Evolutionary conservation across 345 rosid genomes (phyloP), one percentile per base, ranked within the genome.

Genomic region (Linum usitatissimum): DNA sequence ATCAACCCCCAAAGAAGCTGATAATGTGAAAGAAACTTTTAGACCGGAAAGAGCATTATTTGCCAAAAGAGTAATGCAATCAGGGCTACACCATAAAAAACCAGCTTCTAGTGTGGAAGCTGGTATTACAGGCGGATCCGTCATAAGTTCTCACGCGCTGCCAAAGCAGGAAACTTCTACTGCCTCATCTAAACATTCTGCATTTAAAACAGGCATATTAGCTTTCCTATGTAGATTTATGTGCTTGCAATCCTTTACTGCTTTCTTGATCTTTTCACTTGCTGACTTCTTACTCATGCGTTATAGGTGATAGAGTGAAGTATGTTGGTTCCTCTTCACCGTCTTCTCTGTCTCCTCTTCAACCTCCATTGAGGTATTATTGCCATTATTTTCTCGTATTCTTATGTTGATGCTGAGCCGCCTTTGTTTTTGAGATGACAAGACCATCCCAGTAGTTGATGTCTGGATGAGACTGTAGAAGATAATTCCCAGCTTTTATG

Each of bases 71-170:
- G 78, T 77, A 45, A 74, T 86, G 62, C 87, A 85, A 55, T 73
- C 86, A 60, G 73, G 79, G 54, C 67, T 79, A 71, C 95, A 82
- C 39, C 86, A 82, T 57, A 90, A 80, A 80, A 86, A 81, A 71
- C 92, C 96, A 67, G 80, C 91, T 70, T 94, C 97, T 53, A 94
- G 97, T 68, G 95, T 87, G 30, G 97, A 94, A 64, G 97, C 96
- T 66, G 95, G 84, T 72, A 90, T 90, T 55, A 86, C 86, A 14
- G 96, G 99, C 67, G 90, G 96, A 56, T 87, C 96, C 48, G 67
- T 86, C 54, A 34, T 83, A 65, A 77, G 85, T 70, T 81, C 91
- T 48, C 97, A 82, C 60, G 84, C 87, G 53, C 75, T 79, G 69
- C 92, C 86, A 68, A 90, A 79, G 85, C 97, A 83, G 59, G 99